phyloP scores from a whole-genome alignment of 352 stramenopile genomes.

The Phytophthora fragariaefolia region DNA sequence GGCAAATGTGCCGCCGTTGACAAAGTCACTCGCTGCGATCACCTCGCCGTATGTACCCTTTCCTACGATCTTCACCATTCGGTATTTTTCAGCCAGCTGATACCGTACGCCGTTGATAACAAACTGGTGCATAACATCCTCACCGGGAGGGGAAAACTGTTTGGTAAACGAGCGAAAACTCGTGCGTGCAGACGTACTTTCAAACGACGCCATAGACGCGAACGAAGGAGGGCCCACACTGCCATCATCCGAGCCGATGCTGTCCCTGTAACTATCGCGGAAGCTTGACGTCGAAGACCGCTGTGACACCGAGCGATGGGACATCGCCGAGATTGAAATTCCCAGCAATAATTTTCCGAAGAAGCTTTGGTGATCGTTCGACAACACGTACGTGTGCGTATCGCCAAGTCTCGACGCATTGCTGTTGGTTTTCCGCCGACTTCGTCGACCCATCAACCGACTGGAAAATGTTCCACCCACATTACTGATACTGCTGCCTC shows the following conservation, averaged over 20 bases:
- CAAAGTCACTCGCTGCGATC: constrained; percentile 88
- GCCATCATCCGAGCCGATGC: constrained; percentile 42
- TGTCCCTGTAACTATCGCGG: constrained; percentile 38
- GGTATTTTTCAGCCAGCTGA: constrained; percentile 86
- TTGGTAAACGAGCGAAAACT: constrained; percentile 60
- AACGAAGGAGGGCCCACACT: constrained; percentile 25
- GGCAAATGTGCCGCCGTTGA: constrained; percentile 84
- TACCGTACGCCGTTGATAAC: constrained; percentile 90
- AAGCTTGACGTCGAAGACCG: constrained; percentile 39
- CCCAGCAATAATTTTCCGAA: constrained; percentile 80
- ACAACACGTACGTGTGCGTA: constrained; percentile 76
- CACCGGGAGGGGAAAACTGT: constrained; percentile 35
- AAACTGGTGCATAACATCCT: constrained; percentile 91
- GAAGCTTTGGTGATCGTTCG: constrained; percentile 86
- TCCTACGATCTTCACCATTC: constrained; percentile 90
- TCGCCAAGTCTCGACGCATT: constrained; percentile 33
- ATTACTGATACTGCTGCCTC: constrained; percentile 12
- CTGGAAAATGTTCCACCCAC: constrained; percentile 29
- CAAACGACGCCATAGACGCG: constrained; percentile 31
- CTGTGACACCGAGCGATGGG: constrained; percentile 50
- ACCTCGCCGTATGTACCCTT: constrained; percentile 92
- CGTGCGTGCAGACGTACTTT: constrained; percentile 20
- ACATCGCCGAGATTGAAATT: constrained; percentile 73
- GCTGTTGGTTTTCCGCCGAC: constrained; percentile 29
- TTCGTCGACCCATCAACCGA: constrained; percentile 35